Percentiles rank a stretch among this genome's conserved stretches.
phyloP scores from a whole-genome alignment of 805 yeast genomes.

The Kregervanrija fluxuum region DNA sequence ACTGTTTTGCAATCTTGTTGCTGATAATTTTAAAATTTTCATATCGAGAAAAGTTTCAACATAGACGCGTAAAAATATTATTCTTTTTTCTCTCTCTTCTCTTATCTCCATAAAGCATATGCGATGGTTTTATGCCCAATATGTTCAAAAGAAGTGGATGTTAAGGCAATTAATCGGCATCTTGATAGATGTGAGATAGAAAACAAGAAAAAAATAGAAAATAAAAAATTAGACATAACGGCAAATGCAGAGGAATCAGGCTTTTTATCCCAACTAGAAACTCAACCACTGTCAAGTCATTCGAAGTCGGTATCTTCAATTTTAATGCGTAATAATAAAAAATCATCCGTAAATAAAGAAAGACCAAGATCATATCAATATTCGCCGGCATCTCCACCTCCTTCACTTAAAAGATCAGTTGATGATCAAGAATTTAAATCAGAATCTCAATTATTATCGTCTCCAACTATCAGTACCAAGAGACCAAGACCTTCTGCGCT shows the following conservation, averaged over 20 bases:
- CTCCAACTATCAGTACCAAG: neutral
- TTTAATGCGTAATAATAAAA: no score
- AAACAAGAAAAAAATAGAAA: neutral
- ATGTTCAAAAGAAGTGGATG: conserved; percentile 22
- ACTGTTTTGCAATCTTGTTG: neutral
- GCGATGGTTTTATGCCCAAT: conserved; percentile 30
- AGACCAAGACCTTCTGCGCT: conserved; percentile 1
- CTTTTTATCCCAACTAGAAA: no score
- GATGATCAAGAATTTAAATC: neutral
- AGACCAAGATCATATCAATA: conserved; percentile 9
- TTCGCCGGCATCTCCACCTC: conserved; percentile 3
- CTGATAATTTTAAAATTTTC: no score
- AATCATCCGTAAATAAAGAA: neutral
- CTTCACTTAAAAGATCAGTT: neutral
- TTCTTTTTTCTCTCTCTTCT: neutral
- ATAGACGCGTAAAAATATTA: neutral
- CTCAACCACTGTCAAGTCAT: no score
- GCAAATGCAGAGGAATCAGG: no score
- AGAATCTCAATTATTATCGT: neutral
- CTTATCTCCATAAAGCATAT: neutral
- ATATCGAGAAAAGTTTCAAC: neutral
- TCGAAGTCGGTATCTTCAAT: no score
- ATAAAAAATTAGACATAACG: neutral
- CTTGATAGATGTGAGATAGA: conserved; percentile 24
- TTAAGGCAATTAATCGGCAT: conserved; percentile 28